phyloP scores from a whole-genome alignment of 495 filamentous ascomycete genomes.

The Durotheca rogersii region DNA sequence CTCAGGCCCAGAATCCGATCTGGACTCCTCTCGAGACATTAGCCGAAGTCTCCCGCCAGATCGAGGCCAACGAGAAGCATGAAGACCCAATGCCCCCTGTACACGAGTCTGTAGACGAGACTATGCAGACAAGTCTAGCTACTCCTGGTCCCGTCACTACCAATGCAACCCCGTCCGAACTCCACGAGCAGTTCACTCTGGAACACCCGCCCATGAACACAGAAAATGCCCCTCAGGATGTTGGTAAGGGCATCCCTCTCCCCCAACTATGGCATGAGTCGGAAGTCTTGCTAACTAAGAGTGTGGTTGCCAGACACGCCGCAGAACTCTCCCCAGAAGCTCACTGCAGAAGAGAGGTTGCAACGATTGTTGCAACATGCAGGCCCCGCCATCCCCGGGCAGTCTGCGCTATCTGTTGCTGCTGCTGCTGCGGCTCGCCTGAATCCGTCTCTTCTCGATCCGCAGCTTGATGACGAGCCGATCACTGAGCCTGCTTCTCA shows the following conservation, averaged over 20 bases:
- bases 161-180: constrained; percentile 41
- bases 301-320: background rate
- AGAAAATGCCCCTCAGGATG: constrained; percentile 35
- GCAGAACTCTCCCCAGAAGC: constrained; percentile 15
- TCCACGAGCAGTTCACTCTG: constrained; percentile 53
- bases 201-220: constrained; percentile 47
- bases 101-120: constrained; percentile 16
- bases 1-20: constrained; percentile 50
- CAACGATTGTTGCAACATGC: constrained; percentile 36
- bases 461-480: constrained; percentile 45
- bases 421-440: constrained; percentile 52
- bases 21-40: constrained; percentile 78
- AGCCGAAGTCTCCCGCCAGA: constrained; percentile 77
- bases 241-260: constrained; percentile 39
- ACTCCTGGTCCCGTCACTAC: constrained; percentile 13
- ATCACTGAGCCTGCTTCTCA: constrained; percentile 27
- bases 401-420: constrained; percentile 44
- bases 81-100: constrained; percentile 35
- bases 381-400: constrained; percentile 11
- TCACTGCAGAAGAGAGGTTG: constrained; percentile 42
- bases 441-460: constrained; percentile 49
- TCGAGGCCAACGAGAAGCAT: constrained; percentile 55
- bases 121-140: constrained; percentile 27
- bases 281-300: background rate
- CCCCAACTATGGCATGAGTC: background rate